phyloP scores from a whole-genome alignment of 2,329 filamentous ascomycete genomes.

The Xylaria sp. region DNA sequence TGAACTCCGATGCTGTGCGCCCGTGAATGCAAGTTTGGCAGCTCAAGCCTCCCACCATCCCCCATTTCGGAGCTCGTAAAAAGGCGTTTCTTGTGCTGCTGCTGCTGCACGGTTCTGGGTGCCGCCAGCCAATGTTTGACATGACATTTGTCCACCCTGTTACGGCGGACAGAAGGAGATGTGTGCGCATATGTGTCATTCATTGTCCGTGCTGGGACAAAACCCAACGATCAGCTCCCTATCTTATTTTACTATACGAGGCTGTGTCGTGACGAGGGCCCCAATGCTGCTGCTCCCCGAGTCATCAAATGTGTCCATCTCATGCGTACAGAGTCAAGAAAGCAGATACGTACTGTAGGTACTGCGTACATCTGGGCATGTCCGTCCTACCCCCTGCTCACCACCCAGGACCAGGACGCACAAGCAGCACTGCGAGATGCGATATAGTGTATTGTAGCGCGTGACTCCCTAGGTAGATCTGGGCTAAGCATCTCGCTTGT shows the following conservation, averaged over 20 bases:
- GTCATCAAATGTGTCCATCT: slow-evolving; percentile 8
- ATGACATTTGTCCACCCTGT: slow-evolving; percentile 11
- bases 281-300: slow-evolving; percentile 17
- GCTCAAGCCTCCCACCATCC: slow-evolving; percentile 31
- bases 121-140: slow-evolving; percentile 1
- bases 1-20: slow-evolving; percentile 45
- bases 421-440: slow-evolving; percentile 36
- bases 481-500: slow-evolving; percentile 40
- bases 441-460: slow-evolving; percentile 26
- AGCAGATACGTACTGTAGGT: background rate
- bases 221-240: background rate
- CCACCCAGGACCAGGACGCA: slow-evolving; percentile 14
- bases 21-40: slow-evolving; percentile 49
- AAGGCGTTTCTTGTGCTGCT: slow-evolving; percentile 13
- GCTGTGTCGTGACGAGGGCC: slow-evolving; percentile 9
- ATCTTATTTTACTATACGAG: slow-evolving; percentile 14
- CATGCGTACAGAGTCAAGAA: background rate
- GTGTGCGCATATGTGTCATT: background rate
- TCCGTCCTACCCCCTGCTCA: slow-evolving; percentile 26
- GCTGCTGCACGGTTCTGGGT: background rate
- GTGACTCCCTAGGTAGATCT: slow-evolving; percentile 34
- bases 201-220: slow-evolving; percentile 22
- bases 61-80: slow-evolving; percentile 23
- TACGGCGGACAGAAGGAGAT: slow-evolving; percentile 15
- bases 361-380: slow-evolving; percentile 26